Percentiles rank a stretch among this genome's conserved stretches.
Evolutionary conservation across 306 rosid species (phyloP).

Genomic region (Pueraria montana): DNA sequence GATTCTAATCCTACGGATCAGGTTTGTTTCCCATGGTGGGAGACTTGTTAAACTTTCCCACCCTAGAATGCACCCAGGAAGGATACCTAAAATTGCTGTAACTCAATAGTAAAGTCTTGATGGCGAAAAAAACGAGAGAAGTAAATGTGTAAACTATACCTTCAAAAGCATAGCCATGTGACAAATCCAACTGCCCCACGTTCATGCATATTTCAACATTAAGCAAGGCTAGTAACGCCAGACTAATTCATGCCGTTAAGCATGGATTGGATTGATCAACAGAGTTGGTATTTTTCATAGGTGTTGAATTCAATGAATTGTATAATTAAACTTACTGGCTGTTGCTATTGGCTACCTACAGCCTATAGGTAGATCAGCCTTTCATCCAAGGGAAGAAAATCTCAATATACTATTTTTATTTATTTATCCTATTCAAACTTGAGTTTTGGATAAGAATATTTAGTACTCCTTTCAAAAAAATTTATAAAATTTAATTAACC

Average conservation of each 20-base stretch:
- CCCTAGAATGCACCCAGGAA: no score
- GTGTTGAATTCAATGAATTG: background rate
- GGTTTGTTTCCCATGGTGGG: no score
- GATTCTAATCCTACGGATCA: no score
- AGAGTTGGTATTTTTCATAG: background rate
- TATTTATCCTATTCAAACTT: background rate
- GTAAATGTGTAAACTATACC: background rate
- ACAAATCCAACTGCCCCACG: background rate
- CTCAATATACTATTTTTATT: no score
- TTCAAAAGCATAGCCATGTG: background rate
- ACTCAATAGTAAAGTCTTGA: no score
- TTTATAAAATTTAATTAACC: no score
- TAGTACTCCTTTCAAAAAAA: no score
- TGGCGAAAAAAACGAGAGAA: no score
- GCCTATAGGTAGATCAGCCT: no score
- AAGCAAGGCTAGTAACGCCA: background rate
- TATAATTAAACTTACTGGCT: background rate
- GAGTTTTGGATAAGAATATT: background rate
- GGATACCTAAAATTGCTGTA: background rate
- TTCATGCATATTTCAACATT: background rate
- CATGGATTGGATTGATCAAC: background rate
- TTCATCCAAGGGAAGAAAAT: background rate
- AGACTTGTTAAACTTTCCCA: no score
- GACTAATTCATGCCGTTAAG: background rate
- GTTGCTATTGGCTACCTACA: no score